These are phyloP conservation scores for Usnea hakonensis DNA, from an alignment of 495 filamentous ascomycete genomes.

Conservation along the genomic window DNA sequence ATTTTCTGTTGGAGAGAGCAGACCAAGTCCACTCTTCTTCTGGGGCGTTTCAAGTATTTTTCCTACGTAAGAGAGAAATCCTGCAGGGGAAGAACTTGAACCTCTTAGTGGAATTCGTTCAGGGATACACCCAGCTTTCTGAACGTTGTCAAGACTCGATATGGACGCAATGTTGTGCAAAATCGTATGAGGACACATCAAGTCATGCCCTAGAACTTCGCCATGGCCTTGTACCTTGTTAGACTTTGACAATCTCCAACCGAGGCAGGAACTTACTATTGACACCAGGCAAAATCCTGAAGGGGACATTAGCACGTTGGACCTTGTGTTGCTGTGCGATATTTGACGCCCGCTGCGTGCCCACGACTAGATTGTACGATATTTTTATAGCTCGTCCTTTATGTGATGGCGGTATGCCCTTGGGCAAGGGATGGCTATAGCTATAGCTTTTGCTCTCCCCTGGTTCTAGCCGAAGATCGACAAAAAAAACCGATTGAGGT, in stretches of 20 bases:
- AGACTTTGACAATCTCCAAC: conserved; percentile 7
- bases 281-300: conserved; percentile 86
- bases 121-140: conserved; percentile 26
- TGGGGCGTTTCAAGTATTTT: conserved; percentile 61
- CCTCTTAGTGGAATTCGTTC: background rate
- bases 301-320: conserved; percentile 86
- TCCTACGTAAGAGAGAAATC: conserved; percentile 73
- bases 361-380: conserved; percentile 82
- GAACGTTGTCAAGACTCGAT: conserved; percentile 30
- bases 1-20: conserved; percentile 60
- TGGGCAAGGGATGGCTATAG: conserved; percentile 78
- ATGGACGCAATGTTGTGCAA: conserved; percentile 68
- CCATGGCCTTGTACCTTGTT: conserved; percentile 45
- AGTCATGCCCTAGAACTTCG: conserved; percentile 69
- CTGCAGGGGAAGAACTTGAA: conserved; percentile 35
- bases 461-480: conserved; percentile 78
- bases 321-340: conserved; percentile 69
- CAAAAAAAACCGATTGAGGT: conserved; percentile 94
- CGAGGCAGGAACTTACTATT: conserved; percentile 46
- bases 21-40: conserved; percentile 46
- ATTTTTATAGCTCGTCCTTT: conserved; percentile 93
- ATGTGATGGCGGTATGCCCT: conserved; percentile 80
- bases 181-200: conserved; percentile 89
- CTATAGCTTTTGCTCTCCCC: conserved; percentile 83
- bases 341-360: conserved; percentile 77